These are phyloP conservation scores for Halophytophthora batemanensis DNA, from an alignment of 352 stramenopile genomes.

Conservation along the genomic window DNA sequence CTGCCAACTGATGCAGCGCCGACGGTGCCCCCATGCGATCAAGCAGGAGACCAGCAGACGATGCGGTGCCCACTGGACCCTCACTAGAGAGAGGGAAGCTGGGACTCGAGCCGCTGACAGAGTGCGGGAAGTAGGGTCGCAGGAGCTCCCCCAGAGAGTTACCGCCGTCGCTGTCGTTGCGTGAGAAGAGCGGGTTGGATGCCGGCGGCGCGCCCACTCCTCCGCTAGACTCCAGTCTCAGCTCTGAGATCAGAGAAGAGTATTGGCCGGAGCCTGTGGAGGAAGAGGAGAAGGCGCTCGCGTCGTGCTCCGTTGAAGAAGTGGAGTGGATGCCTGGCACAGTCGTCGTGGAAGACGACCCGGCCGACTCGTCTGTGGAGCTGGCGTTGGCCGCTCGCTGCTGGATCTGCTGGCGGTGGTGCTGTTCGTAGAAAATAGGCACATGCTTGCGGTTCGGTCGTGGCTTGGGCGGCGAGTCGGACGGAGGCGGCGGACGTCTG, in stretches of 20 bases:
- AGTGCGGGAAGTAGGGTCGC: slow-evolving; percentile 36
- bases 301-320: slow-evolving; percentile 15
- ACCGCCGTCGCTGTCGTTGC: slow-evolving; percentile 53
- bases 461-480: slow-evolving; percentile 61
- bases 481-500: slow-evolving; percentile 5
- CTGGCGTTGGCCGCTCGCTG: slow-evolving; percentile 12
- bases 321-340: slow-evolving; percentile 16
- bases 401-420: slow-evolving; percentile 32
- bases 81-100: slow-evolving; percentile 19
- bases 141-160: slow-evolving; percentile 47
- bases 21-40: slow-evolving; percentile 18
- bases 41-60: slow-evolving; percentile 11
- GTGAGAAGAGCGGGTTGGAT: slow-evolving; percentile 54
- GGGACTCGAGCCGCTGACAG: slow-evolving; percentile 10
- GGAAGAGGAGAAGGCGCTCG: slow-evolving; percentile 23
- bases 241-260: slow-evolving; percentile 24
- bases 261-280: slow-evolving; percentile 30
- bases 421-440: slow-evolving; percentile 74
- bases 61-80: slow-evolving; percentile 5
- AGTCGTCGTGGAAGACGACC: slow-evolving; percentile 37
- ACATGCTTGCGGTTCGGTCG: slow-evolving; percentile 82
- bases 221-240: slow-evolving; percentile 25
- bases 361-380: slow-evolving; percentile 34
- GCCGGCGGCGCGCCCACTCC: slow-evolving; percentile 25
- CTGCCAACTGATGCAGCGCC: slow-evolving; percentile 55